phyloP scores from a whole-genome alignment of 768 basidiomycete species.

The Pleurotus djamor region DNA sequence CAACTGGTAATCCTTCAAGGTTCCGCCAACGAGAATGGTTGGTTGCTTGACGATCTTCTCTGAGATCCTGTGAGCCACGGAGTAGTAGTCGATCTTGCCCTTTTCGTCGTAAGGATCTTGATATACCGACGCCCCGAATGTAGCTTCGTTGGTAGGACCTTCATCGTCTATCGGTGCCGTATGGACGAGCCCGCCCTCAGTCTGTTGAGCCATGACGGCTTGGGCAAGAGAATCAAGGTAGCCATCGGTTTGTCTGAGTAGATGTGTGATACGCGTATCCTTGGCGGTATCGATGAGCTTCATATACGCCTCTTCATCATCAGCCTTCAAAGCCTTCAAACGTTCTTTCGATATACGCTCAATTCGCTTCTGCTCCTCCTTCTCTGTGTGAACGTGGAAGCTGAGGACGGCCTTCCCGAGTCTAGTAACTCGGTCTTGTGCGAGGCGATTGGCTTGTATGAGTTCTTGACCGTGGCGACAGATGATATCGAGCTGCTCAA shows the following conservation, averaged over 20 bases:
- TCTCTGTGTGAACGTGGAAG: conserved; percentile 90
- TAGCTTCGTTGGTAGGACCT: conserved; percentile 79
- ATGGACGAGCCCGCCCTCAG: conserved; percentile 48
- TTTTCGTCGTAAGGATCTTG: conserved; percentile 59
- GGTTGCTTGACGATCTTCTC: conserved; percentile 84
- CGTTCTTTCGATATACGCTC: conserved; percentile 96
- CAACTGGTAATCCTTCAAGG: conserved; percentile 91
- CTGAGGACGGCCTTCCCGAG: conserved; percentile 78
- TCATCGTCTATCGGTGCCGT: conserved; percentile 48
- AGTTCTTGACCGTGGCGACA: conserved; percentile 81
- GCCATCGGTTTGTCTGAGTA: conserved; percentile 89
- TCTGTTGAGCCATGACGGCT: conserved; percentile 92
- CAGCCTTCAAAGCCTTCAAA: conserved; percentile 94
- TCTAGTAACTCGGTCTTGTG: conserved; percentile 64
- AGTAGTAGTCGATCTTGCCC: conserved; percentile 92
- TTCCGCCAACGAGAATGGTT: conserved; percentile 76
- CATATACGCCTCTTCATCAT: conserved; percentile 99
- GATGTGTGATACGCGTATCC: conserved; percentile 97
- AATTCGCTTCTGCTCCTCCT: conserved; percentile 97
- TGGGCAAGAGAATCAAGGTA: conserved; percentile 96
- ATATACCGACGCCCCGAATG: conserved; percentile 81
- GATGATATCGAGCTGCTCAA: conserved; percentile 89
- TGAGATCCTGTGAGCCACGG: conserved; percentile 88
- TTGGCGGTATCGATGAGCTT: conserved; percentile 99
- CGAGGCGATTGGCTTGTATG: conserved; percentile 59